These are phyloP conservation scores for Trametes polyzona DNA, from an alignment of 1,284 basidiomycete genomes.

Conservation along the genomic window DNA sequence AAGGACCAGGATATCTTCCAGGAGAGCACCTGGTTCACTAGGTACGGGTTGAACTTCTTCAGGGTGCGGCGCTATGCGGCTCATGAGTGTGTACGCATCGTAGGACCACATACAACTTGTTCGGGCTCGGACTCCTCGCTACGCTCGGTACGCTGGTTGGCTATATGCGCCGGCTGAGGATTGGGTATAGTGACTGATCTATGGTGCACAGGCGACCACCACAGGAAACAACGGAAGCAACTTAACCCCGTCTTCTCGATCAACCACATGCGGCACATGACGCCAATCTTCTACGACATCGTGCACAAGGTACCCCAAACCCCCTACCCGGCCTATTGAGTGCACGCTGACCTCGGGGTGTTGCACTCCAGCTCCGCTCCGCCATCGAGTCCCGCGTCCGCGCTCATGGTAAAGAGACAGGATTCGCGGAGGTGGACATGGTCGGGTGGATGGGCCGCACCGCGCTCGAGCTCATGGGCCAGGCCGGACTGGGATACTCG, in stretches of 20 bases:
- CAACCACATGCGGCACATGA: slow-evolving; percentile 30
- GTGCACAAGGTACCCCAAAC: slow-evolving; percentile 3
- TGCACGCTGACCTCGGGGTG: neutral
- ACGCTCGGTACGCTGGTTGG: slow-evolving; percentile 16
- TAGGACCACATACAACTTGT: neutral
- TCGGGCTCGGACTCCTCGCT: slow-evolving; percentile 11
- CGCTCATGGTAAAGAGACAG: no score
- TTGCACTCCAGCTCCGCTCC: slow-evolving; percentile 27
- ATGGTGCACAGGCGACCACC: slow-evolving; percentile 10
- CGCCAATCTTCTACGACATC: slow-evolving; percentile 29
- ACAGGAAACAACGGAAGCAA: slow-evolving; percentile 25
- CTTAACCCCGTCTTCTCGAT: slow-evolving; percentile 33
- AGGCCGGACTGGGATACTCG: slow-evolving; percentile 41
- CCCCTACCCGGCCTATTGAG: neutral
- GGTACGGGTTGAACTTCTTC: no score
- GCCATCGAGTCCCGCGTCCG: slow-evolving; percentile 21
- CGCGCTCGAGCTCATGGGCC: slow-evolving; percentile 42
- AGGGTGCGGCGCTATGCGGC: neutral
- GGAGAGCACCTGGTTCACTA: slow-evolving; percentile 21
- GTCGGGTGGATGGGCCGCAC: slow-evolving; percentile 38
- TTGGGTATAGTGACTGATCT: no score
- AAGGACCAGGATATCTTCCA: slow-evolving; percentile 39
- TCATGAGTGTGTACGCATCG: neutral
- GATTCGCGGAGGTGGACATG: slow-evolving; percentile 34
- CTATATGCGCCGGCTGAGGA: no score